These are phyloP conservation scores for Podaxis mareebaensis DNA, from an alignment of 768 basidiomycete genomes.

Conservation along the genomic window DNA sequence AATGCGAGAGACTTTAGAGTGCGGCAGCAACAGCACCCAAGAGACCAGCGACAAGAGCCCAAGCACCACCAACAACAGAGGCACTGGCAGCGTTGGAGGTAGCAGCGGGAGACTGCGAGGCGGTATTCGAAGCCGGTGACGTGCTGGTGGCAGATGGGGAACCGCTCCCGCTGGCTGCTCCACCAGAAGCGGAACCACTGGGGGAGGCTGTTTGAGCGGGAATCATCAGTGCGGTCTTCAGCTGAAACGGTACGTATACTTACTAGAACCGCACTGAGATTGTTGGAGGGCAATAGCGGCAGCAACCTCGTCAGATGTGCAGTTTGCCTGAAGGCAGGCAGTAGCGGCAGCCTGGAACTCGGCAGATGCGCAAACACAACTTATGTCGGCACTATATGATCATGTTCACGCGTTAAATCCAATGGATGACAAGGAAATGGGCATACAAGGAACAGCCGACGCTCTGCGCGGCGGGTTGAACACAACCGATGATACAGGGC, in stretches of 20 bases:
- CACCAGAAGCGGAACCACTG: slow-evolving; percentile 5
- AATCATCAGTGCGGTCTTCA: slow-evolving; percentile 9
- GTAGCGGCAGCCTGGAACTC: slow-evolving; percentile 24
- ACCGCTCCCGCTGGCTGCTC: neutral
- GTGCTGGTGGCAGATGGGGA: neutral
- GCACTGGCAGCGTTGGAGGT: slow-evolving; percentile 9
- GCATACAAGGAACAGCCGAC: slow-evolving; percentile 24
- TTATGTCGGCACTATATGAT: slow-evolving; percentile 20
- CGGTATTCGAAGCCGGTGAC: slow-evolving; percentile 1
- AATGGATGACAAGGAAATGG: neutral
- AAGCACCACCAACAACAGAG: slow-evolving; percentile 7
- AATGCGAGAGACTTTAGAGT: neutral
- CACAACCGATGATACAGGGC: slow-evolving; percentile 23
- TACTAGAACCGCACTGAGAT: slow-evolving; percentile 23
- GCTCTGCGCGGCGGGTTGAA: slow-evolving; percentile 19
- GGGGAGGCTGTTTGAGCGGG: slow-evolving; percentile 19
- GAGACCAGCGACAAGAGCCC: slow-evolving; percentile 9
- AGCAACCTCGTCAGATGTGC: slow-evolving; percentile 20
- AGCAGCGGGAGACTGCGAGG: neutral
- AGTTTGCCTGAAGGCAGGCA: slow-evolving; percentile 22
- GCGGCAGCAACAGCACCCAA: neutral
- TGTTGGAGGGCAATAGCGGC: slow-evolving; percentile 22
- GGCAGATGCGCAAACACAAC: slow-evolving; percentile 25
- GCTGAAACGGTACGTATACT: neutral
- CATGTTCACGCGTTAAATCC: neutral